Percentiles rank a stretch among this genome's conserved stretches.
Evolutionary conservation across 768 basidiomycete species (phyloP).

Genomic region (Pleurotus tuoliensis): DNA sequence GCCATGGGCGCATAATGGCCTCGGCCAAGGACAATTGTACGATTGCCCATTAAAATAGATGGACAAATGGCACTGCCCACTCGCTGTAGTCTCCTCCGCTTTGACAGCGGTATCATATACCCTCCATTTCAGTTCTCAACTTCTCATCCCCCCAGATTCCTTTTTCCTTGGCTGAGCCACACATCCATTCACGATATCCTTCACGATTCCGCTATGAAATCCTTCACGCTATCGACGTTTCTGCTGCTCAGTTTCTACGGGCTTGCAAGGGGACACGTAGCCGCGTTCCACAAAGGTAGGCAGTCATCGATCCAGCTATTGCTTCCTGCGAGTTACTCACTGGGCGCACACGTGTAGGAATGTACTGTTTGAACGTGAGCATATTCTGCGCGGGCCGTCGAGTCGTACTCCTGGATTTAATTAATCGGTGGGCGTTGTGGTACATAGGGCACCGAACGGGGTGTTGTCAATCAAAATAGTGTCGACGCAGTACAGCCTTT

Average conservation of each 20-base stretch:
- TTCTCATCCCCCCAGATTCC: background rate
- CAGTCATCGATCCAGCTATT: background rate
- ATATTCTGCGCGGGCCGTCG: no score
- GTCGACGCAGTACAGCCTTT: slow-evolving; percentile 30
- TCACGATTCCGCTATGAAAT: background rate
- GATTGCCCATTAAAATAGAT: background rate
- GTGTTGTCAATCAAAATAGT: slow-evolving; percentile 25
- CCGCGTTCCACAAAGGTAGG: slow-evolving; percentile 26
- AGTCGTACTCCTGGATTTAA: background rate
- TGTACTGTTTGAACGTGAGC: slow-evolving; percentile 34
- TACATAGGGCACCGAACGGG: slow-evolving; percentile 12
- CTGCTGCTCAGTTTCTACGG: background rate
- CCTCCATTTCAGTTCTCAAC: background rate
- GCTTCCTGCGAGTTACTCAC: background rate
- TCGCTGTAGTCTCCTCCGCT: background rate
- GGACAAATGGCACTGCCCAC: background rate
- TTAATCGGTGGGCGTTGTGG: background rate
- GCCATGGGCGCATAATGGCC: background rate
- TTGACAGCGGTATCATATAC: background rate
- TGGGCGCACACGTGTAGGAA: slow-evolving; percentile 16
- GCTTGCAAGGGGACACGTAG: slow-evolving; percentile 20
- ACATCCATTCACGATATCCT: background rate
- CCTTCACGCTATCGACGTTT: background rate
- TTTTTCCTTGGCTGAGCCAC: background rate
- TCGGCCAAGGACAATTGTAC: background rate